Percentiles rank a stretch among this genome's conserved stretches.
Evolutionary conservation across 2,329 filamentous ascomycete genomes (phyloP).

Genomic region (Botryosphaeria dothidea): DNA sequence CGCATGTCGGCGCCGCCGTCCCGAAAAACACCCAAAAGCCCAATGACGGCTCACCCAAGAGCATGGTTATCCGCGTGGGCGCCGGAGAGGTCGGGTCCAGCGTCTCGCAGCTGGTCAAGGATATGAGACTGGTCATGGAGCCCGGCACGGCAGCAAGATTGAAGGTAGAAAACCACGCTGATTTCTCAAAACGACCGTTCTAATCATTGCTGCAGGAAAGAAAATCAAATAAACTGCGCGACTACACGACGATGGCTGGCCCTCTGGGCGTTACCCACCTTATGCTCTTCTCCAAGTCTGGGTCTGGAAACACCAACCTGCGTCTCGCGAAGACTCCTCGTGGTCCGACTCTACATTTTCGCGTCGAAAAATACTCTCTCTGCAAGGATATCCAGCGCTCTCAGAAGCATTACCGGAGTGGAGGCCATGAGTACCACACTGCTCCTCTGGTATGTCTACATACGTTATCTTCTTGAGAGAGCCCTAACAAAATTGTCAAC

Average conservation of each 20-base stretch:
- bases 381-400: slow-evolving; percentile 86
- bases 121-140: slow-evolving; percentile 93
- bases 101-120: slow-evolving; percentile 85
- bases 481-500: neutral
- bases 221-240: slow-evolving; percentile 80
- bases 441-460: slow-evolving; percentile 57
- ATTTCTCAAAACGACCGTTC: neutral
- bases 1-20: slow-evolving; percentile 69
- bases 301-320: slow-evolving; percentile 88
- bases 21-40: slow-evolving; percentile 59
- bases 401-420: slow-evolving; percentile 79
- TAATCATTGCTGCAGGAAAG: slow-evolving; percentile 59
- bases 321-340: slow-evolving; percentile 83
- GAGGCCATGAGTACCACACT: slow-evolving; percentile 76
- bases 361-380: slow-evolving; percentile 91
- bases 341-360: slow-evolving; percentile 90
- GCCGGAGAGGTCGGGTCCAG: slow-evolving; percentile 90
- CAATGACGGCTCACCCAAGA: slow-evolving; percentile 74
- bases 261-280: slow-evolving; percentile 91
- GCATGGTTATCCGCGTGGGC: slow-evolving; percentile 97
- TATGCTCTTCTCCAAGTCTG: slow-evolving; percentile 87
- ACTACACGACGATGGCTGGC: slow-evolving; percentile 94
- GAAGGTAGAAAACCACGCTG: slow-evolving; percentile 53
- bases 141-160: slow-evolving; percentile 86
- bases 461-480: neutral